Evolutionary conservation across 2,329 filamentous ascomycete species (phyloP).

Genomic region (Aspergillus nomiae): DNA sequence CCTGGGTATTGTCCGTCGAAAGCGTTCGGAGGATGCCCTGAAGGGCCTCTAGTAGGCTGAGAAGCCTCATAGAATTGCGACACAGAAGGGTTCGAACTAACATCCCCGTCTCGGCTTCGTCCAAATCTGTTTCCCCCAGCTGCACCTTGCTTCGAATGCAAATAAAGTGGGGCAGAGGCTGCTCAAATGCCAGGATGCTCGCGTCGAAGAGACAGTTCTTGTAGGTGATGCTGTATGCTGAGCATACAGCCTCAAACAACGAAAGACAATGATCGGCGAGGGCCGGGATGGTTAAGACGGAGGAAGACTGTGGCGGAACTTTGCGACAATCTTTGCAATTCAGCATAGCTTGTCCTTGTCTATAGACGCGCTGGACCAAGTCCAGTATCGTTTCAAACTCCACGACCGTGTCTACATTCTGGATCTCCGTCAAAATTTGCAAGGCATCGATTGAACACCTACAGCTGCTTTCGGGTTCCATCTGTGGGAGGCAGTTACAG

Average conservation of each 20-base stretch:
- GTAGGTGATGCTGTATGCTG: constrained; percentile 27
- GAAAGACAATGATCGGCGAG: constrained; percentile 37
- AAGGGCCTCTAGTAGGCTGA: constrained; percentile 25
- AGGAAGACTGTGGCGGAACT: constrained; percentile 20
- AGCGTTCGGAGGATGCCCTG: constrained; percentile 16
- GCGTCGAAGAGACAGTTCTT: constrained; percentile 27
- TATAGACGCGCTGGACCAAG: constrained; percentile 25
- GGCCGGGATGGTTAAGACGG: constrained; percentile 42
- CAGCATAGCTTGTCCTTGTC: constrained; percentile 24
- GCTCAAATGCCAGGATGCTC: constrained; percentile 23
- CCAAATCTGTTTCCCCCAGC: constrained; percentile 29
- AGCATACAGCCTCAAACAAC: constrained; percentile 29
- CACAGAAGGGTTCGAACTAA: constrained; percentile 27
- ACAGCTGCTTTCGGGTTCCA: constrained; percentile 22
- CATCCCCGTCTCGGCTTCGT: constrained; percentile 25
- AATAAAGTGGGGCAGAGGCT: constrained; percentile 24
- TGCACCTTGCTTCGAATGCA: constrained; percentile 29
- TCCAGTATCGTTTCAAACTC: constrained; percentile 28
- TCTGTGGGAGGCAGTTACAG: not conserved
- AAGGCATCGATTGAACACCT: constrained; percentile 26
- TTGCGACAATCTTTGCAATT: constrained; percentile 26
- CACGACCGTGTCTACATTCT: constrained; percentile 27
- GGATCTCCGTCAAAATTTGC: constrained; percentile 27
- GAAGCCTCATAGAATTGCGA: constrained; percentile 23
- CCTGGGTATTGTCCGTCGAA: constrained; percentile 14